phyloP scores from a whole-genome alignment of 495 filamentous ascomycete genomes.

The Melanomma pulvis-pyrius region DNA sequence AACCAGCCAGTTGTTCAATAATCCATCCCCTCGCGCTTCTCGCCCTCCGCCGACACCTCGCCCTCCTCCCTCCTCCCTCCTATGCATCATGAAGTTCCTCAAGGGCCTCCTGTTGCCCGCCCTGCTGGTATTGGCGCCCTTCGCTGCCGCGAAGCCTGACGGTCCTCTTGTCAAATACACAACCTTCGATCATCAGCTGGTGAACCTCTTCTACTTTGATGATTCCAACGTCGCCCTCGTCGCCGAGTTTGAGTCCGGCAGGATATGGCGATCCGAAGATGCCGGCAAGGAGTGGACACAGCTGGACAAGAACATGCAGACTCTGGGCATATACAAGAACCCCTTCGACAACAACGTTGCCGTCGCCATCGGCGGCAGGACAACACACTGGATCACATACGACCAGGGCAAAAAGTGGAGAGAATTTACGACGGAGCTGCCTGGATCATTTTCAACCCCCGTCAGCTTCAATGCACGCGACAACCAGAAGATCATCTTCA shows the following conservation, averaged over 20 bases:
- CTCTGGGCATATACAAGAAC: constrained; percentile 66
- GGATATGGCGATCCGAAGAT: constrained; percentile 72
- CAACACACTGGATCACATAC: constrained; percentile 74
- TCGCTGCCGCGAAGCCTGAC: constrained; percentile 51
- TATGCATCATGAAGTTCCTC: constrained; percentile 40
- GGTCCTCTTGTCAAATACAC: constrained; percentile 56
- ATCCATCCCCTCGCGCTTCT: neutral
- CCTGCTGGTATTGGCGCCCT: constrained; percentile 34
- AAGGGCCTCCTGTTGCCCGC: constrained; percentile 41
- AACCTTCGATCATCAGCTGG: constrained; percentile 63
- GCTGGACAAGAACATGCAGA: constrained; percentile 61
- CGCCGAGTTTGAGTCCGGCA: constrained; percentile 56
- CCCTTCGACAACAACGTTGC: constrained; percentile 76
- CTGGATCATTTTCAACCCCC: constrained; percentile 50
- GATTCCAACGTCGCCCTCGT: constrained; percentile 77
- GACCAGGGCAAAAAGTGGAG: constrained; percentile 81
- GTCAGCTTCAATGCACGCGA: constrained; percentile 81
- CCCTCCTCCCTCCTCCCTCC: neutral
- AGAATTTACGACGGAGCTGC: constrained; percentile 62
- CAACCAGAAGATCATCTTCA: constrained; percentile 79
- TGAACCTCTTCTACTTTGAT: constrained; percentile 80
- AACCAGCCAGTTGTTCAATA: constrained; percentile 30
- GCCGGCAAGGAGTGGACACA: constrained; percentile 74
- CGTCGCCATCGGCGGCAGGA: constrained; percentile 73
- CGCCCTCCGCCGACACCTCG: neutral